A percentile compares a stretch with the other conserved stretches of the same genome.
Conservation (phyloP, 139 green algal species). For the Trebouxia sp. region DNA sequence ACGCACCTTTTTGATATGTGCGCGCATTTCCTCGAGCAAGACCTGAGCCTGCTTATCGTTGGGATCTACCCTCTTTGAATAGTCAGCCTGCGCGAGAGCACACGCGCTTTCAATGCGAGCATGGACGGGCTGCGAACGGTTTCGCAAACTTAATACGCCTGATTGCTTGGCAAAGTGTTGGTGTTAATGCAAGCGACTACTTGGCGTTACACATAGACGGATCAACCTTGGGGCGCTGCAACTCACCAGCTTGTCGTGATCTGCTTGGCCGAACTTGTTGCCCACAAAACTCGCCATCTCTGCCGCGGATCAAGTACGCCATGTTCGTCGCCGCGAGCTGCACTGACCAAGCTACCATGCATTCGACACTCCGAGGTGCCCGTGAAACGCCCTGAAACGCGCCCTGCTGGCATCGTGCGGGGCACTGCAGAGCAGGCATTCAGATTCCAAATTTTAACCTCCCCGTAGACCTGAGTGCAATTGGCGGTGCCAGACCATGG, state of each 20-base stretch:
- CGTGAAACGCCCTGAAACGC: too few species aligned
- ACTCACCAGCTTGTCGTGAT: slow-evolving; percentile 61
- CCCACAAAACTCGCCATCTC: slow-evolving; percentile 60
- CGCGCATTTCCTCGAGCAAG: slow-evolving; percentile 85
- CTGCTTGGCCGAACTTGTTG: slow-evolving; percentile 60
- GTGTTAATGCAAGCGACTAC: background rate
- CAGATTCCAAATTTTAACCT: too few species aligned
- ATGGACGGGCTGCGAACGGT: background rate
- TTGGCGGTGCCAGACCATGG: too few species aligned
- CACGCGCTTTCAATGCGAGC: background rate
- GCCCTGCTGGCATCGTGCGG: too few species aligned
- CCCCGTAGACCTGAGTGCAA: too few species aligned
- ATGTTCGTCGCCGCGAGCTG: too few species aligned
- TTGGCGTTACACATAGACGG: background rate
- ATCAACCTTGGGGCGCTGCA: background rate
- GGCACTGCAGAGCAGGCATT: too few species aligned
- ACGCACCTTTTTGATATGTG: slow-evolving; percentile 84
- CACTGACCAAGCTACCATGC: too few species aligned
- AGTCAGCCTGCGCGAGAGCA: slow-evolving; percentile 63
- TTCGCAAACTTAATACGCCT: background rate
- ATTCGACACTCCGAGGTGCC: too few species aligned
- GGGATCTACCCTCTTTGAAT: slow-evolving; percentile 72
- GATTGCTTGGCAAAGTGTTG: background rate
- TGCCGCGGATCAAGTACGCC: too few species aligned
- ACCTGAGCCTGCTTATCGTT: slow-evolving; percentile 71